Conservation (phyloP, 768 basidiomycete genomes). For the Lentinula sp. region DNA sequence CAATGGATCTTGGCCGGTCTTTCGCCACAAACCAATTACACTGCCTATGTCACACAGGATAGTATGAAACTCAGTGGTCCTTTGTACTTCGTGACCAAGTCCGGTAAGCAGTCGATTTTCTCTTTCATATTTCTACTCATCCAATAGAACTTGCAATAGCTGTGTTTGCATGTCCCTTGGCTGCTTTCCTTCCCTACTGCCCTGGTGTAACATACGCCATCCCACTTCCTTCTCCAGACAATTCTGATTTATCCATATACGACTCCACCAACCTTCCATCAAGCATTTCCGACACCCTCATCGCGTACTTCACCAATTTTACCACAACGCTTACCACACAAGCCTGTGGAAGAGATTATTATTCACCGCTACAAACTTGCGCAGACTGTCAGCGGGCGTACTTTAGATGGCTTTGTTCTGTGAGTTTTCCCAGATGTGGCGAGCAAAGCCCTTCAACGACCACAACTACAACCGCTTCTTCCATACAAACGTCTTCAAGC, state of each 20-base stretch:
- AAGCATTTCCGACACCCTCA: constrained; percentile 41
- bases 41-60: constrained; percentile 58
- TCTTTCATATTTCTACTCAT: background rate
- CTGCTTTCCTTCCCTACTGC: constrained; percentile 69
- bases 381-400: constrained; percentile 70
- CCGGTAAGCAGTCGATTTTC: constrained; percentile 33
- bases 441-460: constrained; percentile 38
- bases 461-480: constrained; percentile 12
- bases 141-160: constrained; percentile 28
- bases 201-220: constrained; percentile 65
- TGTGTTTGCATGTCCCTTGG: constrained; percentile 62
- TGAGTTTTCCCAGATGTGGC: constrained; percentile 70
- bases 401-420: constrained; percentile 69
- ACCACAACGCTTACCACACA: constrained; percentile 64
- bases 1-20: constrained; percentile 66
- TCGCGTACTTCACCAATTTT: constrained; percentile 65
- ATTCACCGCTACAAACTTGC: constrained; percentile 75
- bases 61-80: constrained; percentile 57
- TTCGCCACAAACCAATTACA: constrained; percentile 68
- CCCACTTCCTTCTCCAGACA: constrained; percentile 51
- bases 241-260: constrained; percentile 32
- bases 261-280: constrained; percentile 45
- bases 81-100: constrained; percentile 71
- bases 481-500: constrained; percentile 15
- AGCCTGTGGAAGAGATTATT: constrained; percentile 74